A percentile compares a stretch with the other conserved stretches of the same genome.
These are phyloP conservation scores for Botrytis elliptica DNA, from an alignment of 2,329 filamentous ascomycete genomes.

Conservation along the genomic window DNA sequence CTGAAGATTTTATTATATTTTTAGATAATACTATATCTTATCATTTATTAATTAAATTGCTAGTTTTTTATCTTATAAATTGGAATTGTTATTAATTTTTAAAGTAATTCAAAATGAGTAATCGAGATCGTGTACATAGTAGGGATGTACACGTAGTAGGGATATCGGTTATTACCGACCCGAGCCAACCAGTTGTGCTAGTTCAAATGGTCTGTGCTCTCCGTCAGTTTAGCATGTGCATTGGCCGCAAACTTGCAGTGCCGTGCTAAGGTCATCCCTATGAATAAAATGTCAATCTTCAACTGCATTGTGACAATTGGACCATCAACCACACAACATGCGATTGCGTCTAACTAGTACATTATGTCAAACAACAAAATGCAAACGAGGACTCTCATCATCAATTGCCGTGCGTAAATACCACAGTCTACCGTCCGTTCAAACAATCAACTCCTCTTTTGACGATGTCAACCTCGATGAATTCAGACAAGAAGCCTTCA, in stretches of 20 bases:
- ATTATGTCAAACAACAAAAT: not conserved
- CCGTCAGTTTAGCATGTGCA: not conserved
- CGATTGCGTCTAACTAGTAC: not conserved
- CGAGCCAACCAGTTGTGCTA: not conserved
- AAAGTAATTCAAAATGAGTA: no score
- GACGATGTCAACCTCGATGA: conserved; percentile 39
- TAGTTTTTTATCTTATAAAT: no score
- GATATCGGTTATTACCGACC: not conserved
- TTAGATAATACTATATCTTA: no score
- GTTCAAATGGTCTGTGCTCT: not conserved
- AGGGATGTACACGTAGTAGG: no score
- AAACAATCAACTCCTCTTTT: conserved; percentile 25
- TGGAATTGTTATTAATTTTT: no score
- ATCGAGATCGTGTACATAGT: no score
- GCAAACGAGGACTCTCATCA: not conserved
- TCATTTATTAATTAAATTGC: no score
- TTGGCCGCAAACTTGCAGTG: not conserved
- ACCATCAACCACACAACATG: conserved; percentile 13
- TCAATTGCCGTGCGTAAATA: not conserved
- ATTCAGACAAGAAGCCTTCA: conserved; percentile 56
- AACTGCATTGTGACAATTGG: not conserved
- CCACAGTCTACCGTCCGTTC: conserved; percentile 16
- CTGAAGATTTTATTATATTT: no score
- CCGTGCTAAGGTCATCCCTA: not conserved
- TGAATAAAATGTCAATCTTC: not conserved